Evolutionary conservation across 2,329 filamentous ascomycete genomes (phyloP), one percentile per base, ranked within the genome.

Genomic region (Bipolaris oryzae): DNA sequence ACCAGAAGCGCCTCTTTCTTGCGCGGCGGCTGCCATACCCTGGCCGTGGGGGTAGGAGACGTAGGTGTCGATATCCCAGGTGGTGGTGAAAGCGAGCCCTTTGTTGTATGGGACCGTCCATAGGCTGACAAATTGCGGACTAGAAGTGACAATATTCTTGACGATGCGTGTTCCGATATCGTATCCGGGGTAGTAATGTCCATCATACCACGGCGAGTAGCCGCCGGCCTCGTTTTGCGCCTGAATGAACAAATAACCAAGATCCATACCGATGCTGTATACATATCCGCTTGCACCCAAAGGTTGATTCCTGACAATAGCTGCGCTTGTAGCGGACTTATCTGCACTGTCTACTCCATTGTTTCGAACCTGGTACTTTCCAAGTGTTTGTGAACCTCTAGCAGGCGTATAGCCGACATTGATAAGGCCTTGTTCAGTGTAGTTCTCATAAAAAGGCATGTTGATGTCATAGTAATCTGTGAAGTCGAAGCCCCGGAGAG

Each of bases 41-140:
- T 57, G 54, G 5, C 54, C 54, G n/a, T 57, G 54, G 0, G 54
- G 54, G 11, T 57, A 57, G 7, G 54, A 57, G 31, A 57, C 54
- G 31, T 57, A 57, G 11, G 54, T 57, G 11, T 57, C 54, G 7
- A 57, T 57, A 5, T 57, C 54, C 54, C 54, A 57, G 1, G 54
- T 57, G 23, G 54, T 57, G 5, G 54, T 57, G 33, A 57, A 57
- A 6, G 43, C 54, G 2, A 57, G 54, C 6, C 54, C 54, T 33
- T 57, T 57, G 33, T 57, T 57, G 50, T 57, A 57, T 6, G 54
- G 54, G 28, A 57, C 54, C 5, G 54, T 46, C 54, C 54, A 57
- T 4, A 57, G 23, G 18, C 54, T 57, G 5, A 53, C 54, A 7
- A 53, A 57, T 39, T 44, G 43, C 16, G 50, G 43, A 21, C 50